Conservation (phyloP, 805 yeast species). For the Brettanomyces custersianus region DNA sequence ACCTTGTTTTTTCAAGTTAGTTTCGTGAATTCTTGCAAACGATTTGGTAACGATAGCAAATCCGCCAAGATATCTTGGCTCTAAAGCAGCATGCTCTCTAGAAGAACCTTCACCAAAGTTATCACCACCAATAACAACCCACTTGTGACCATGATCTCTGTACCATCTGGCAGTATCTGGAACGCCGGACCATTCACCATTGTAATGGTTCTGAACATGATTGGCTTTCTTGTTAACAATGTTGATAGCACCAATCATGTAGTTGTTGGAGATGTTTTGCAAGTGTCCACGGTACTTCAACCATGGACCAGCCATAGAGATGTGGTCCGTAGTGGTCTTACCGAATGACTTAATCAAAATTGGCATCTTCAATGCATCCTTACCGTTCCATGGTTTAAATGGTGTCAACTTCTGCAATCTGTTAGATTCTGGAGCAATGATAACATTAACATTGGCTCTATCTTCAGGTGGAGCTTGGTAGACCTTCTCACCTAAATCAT, state of each 20-base stretch:
- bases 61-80: slow-evolving; percentile 98
- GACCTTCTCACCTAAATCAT: slow-evolving; percentile 57
- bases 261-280: slow-evolving; percentile 97
- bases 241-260: slow-evolving; percentile 99
- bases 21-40: slow-evolving; percentile 98
- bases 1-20: slow-evolving; percentile 99
- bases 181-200: slow-evolving; percentile 88
- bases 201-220: slow-evolving; percentile 80
- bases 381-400: slow-evolving; percentile 94
- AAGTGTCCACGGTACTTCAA: slow-evolving; percentile 99
- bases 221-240: slow-evolving; percentile 94
- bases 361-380: slow-evolving; percentile 83
- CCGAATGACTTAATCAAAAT: slow-evolving; percentile 93
- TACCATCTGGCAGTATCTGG: slow-evolving; percentile 94
- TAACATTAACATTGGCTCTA: slow-evolving; percentile 65
- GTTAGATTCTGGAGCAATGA: slow-evolving; percentile 83
- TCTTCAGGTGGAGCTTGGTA: slow-evolving; percentile 95
- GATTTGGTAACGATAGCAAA: slow-evolving; percentile 96
- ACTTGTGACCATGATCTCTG: slow-evolving; percentile 85
- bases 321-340: slow-evolving; percentile 98
- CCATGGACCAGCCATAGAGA: slow-evolving; percentile 99
- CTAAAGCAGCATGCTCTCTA: slow-evolving; percentile 99
- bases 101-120: slow-evolving; percentile 99
- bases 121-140: slow-evolving; percentile 99
- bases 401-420: slow-evolving; percentile 93